Evolutionary conservation across 768 basidiomycete genomes (phyloP).

Genomic region (Trametes elegans): DNA sequence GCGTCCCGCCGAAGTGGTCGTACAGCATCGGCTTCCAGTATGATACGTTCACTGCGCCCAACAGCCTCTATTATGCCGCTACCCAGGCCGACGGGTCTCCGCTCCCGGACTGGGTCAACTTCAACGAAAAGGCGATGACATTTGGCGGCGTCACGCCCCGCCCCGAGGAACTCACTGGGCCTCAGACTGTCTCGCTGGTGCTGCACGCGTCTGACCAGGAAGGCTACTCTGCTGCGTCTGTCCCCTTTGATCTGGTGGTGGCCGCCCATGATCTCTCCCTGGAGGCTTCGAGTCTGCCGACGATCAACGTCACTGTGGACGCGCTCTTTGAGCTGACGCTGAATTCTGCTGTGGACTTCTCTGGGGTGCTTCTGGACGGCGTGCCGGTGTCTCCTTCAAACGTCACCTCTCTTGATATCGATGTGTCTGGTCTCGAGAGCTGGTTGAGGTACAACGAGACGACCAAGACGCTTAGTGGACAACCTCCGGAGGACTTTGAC

Average conservation of each 20-base stretch:
- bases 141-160: slow-evolving; percentile 76
- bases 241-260: slow-evolving; percentile 66
- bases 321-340: slow-evolving; percentile 52
- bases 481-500: slow-evolving; percentile 47
- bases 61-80: slow-evolving; percentile 55
- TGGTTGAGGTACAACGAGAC: slow-evolving; percentile 63
- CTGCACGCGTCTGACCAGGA: slow-evolving; percentile 71
- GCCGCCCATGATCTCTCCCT: slow-evolving; percentile 67
- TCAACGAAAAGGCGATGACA: slow-evolving; percentile 64
- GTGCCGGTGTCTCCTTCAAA: slow-evolving; percentile 54
- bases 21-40: slow-evolving; percentile 85
- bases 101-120: slow-evolving; percentile 75
- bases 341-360: slow-evolving; percentile 55
- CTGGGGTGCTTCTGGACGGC: slow-evolving; percentile 63
- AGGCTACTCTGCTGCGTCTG: slow-evolving; percentile 61
- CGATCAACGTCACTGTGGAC: slow-evolving; percentile 68
- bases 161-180: slow-evolving; percentile 37
- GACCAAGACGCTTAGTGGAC: slow-evolving; percentile 61
- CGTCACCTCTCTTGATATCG: slow-evolving; percentile 54
- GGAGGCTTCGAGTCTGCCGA: slow-evolving; percentile 45
- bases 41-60: slow-evolving; percentile 48
- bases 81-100: slow-evolving; percentile 63
- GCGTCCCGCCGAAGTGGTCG: slow-evolving; percentile 81
- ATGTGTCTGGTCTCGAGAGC: slow-evolving; percentile 49
- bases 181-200: slow-evolving; percentile 46